phyloP scores from a whole-genome alignment of 768 basidiomycete species.

The Lactarius sp. region DNA sequence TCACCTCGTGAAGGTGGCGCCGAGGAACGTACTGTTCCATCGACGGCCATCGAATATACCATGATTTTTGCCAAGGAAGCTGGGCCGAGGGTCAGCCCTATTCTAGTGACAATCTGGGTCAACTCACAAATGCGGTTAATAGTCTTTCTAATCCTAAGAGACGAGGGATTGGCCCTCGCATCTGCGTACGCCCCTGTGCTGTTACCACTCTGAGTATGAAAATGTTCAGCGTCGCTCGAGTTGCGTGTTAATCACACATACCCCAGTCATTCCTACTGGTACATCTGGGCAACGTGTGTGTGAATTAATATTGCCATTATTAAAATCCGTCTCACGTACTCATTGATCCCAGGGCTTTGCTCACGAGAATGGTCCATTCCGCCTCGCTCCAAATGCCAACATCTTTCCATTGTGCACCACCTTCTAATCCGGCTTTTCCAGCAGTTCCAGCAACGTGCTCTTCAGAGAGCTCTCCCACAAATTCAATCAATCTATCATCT shows the following conservation, averaged over 20 bases:
- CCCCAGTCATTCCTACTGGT: constrained; percentile 65
- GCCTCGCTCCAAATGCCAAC: constrained; percentile 85
- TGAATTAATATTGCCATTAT: background rate
- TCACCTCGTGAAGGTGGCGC: constrained; percentile 33
- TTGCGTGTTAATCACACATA: constrained; percentile 30
- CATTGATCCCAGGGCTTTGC: constrained; percentile 78
- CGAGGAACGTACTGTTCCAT: constrained; percentile 55
- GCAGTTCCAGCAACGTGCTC: constrained; percentile 58
- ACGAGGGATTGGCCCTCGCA: constrained; percentile 48
- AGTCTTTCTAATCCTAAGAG: constrained; percentile 62
- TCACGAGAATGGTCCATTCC: constrained; percentile 79
- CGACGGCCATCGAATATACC: constrained; percentile 85
- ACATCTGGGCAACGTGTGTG: constrained; percentile 50
- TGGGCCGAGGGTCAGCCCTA: constrained; percentile 5
- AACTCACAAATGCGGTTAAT: constrained; percentile 58
- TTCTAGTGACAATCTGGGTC: background rate
- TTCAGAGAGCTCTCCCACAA: constrained; percentile 65
- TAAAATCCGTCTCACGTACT: constrained; percentile 39
- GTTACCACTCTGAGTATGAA: constrained; percentile 46
- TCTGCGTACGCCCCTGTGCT: constrained; percentile 71
- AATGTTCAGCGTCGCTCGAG: constrained; percentile 11
- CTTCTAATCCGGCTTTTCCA: constrained; percentile 50
- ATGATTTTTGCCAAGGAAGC: constrained; percentile 73
- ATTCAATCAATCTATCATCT: constrained; percentile 70
- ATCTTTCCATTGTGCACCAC: constrained; percentile 64